Percentiles rank a stretch among this genome's conserved stretches.
Conservation (phyloP, 108 stramenopile species). For the Schizochytrium sp. region DNA sequence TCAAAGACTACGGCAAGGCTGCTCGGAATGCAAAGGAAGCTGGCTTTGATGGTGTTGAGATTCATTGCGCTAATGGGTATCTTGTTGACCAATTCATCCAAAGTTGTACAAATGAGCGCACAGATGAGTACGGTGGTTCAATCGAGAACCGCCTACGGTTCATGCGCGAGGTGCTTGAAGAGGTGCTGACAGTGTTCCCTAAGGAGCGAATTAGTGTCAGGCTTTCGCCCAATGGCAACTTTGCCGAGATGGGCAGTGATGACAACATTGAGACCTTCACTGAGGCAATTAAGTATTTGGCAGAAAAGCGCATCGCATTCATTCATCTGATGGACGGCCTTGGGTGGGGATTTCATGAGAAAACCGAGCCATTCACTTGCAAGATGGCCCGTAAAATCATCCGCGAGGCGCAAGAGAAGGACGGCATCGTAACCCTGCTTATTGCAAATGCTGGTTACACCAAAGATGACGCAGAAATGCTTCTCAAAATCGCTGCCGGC, state of each 20-base stretch:
- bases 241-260: constrained; percentile 77
- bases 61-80: constrained; percentile 80
- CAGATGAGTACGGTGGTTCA: constrained; percentile 76
- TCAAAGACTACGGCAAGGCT: constrained; percentile 71
- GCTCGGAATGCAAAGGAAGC: constrained; percentile 71
- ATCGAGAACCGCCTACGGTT: constrained; percentile 81
- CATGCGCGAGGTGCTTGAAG: constrained; percentile 73
- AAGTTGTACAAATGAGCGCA: constrained; percentile 72
- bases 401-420: constrained; percentile 67
- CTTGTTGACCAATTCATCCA: constrained; percentile 78
- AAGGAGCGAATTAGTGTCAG: constrained; percentile 78
- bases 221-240: constrained; percentile 82
- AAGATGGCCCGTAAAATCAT: constrained; percentile 70
- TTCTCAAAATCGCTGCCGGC: background rate
- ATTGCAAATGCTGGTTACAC: constrained; percentile 81
- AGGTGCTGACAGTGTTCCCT: constrained; percentile 65
- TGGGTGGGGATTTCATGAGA: constrained; percentile 80
- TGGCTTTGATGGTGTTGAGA: constrained; percentile 80
- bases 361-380: constrained; percentile 68
- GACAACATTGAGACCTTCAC: constrained; percentile 77
- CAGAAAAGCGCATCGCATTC: constrained; percentile 75
- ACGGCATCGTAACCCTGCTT: constrained; percentile 63
- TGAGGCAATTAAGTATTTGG: constrained; percentile 72
- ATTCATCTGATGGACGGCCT: constrained; percentile 83
- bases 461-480: constrained; percentile 77